phyloP scores from a whole-genome alignment of 2,329 filamentous ascomycete genomes.

The Tolypocladium cylindrosporum region DNA sequence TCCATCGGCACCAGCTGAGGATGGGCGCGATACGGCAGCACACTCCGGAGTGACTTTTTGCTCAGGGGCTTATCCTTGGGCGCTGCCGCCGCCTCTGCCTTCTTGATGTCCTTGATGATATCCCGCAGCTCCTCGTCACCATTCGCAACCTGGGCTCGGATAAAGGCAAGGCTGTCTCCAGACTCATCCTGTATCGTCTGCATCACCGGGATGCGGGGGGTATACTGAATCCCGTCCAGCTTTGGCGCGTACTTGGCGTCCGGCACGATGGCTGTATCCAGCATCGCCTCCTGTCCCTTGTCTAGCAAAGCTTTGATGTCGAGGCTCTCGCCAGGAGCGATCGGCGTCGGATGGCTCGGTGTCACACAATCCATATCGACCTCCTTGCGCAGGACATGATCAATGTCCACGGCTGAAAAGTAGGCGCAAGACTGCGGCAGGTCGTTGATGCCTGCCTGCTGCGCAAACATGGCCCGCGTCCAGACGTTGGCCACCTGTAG shows the following conservation, averaged over 20 bases:
- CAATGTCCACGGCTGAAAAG: constrained; percentile 92
- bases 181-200: constrained; percentile 46
- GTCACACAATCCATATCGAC: constrained; percentile 97
- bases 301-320: constrained; percentile 72
- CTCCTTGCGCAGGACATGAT: constrained; percentile 92
- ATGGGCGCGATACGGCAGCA: constrained; percentile 26
- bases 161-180: constrained; percentile 46
- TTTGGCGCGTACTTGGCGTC: constrained; percentile 40
- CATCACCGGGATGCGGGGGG: constrained; percentile 70
- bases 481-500: constrained; percentile 90
- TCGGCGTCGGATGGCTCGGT: constrained; percentile 69
- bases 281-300: constrained; percentile 56
- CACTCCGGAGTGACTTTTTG: constrained; percentile 16
- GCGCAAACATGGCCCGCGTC: constrained; percentile 94
- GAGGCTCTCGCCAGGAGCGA: constrained; percentile 75
- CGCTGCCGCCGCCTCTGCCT: constrained; percentile 13
- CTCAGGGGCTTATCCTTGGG: constrained; percentile 14
- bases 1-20: constrained; percentile 23
- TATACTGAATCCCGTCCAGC: constrained; percentile 56
- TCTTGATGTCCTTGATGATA: constrained; percentile 54
- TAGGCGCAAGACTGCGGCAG: constrained; percentile 90
- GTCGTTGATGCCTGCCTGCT: constrained; percentile 93
- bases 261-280: constrained; percentile 57
- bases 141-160: constrained; percentile 75
- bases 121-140: constrained; percentile 64